Base-by-base conservation (phyloP, 805 yeast species). In the Hanseniaspora pseudoguilliermondii region DNA sequence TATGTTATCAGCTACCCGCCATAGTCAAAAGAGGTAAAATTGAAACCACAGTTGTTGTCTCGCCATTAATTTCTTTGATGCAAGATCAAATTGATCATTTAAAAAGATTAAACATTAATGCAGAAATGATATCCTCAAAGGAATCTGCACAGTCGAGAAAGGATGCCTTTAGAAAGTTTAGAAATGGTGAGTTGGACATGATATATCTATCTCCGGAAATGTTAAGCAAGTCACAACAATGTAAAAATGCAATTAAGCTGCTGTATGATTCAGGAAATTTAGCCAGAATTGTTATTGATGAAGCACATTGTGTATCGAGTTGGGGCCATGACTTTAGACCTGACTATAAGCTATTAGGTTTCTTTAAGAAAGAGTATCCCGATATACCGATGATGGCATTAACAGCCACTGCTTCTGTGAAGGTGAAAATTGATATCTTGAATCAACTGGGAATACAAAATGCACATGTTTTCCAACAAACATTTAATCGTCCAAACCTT, bases 291-390 rank as follows among this genome's bases (percentile, higher is more conserved):
- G 96, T 93, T 11, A 88, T 93, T 47, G 98, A 93, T 70, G 98
- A 85, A 66, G 98, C 98, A 0, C 98, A 93, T 70, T 93, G 98
- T 75, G 95, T 93, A 47, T 87, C 96, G 53, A 84, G 95, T 11
- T 93, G 98, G 98, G 98, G 98, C 21, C 98, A 93, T 69, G 98
- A 93, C 69, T 93, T 93, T 68, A 75, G 98, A 53, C 97, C 97
- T 0, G 97, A 93, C 68, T 93, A 93, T 71, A 86, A 89, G 63
- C 84, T 83, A 11, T 73, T 93, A 64, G 79, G 81, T 38, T 77
- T 75, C 60, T 86, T 93, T 68, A 88, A 88, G 63, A 68, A 71
- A 20, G 76, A 79, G 49, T 93, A 78, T 65, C 95, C 95, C 0
- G 77, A 76, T 52, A 80, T 88, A 5, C 98, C 98, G 1, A 74